These are phyloP conservation scores for Paramecium caudatum DNA, from an alignment of 73 alveolate genomes.

Conservation along the genomic window DNA sequence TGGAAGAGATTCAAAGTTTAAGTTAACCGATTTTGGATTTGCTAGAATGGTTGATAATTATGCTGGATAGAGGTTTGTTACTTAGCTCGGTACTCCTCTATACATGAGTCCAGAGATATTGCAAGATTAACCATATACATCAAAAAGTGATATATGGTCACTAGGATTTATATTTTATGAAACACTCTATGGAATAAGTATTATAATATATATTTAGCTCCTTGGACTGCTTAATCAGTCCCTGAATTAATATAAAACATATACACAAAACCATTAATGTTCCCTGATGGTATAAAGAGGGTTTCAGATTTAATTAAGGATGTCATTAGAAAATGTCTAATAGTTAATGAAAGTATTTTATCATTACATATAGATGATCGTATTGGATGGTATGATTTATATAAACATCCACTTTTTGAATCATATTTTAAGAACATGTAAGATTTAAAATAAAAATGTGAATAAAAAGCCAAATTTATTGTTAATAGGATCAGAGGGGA, in stretches of 20 bases:
- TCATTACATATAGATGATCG: constrained; percentile 30
- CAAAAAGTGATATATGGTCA: constrained; percentile 77
- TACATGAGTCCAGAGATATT: constrained; percentile 76
- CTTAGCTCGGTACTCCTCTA: constrained; percentile 68
- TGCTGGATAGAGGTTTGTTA: constrained; percentile 16
- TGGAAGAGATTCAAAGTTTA: constrained; percentile 42
- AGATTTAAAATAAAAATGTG: background rate
- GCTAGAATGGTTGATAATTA: constrained; percentile 60
- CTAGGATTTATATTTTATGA: constrained; percentile 75
- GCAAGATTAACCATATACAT: too few relatives aligned
- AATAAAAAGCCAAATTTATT: background rate
- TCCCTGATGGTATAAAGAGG: background rate
- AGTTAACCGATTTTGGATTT: constrained; percentile 73
- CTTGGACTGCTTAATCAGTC: constrained; percentile 68
- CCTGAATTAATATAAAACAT: constrained; percentile 31
- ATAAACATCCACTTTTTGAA: constrained; percentile 60
- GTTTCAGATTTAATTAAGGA: constrained; percentile 59
- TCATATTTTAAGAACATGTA: background rate
- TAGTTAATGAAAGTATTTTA: constrained; percentile 44
- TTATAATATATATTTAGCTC: background rate
- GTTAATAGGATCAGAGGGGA: background rate
- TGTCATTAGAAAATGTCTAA: constrained; percentile 60
- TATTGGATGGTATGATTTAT: constrained; percentile 63
- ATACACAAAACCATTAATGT: constrained; percentile 35
- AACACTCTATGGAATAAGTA: constrained; percentile 54